Conservation (phyloP, 495 filamentous ascomycete genomes). For the Aspergillus bertholletiae region DNA sequence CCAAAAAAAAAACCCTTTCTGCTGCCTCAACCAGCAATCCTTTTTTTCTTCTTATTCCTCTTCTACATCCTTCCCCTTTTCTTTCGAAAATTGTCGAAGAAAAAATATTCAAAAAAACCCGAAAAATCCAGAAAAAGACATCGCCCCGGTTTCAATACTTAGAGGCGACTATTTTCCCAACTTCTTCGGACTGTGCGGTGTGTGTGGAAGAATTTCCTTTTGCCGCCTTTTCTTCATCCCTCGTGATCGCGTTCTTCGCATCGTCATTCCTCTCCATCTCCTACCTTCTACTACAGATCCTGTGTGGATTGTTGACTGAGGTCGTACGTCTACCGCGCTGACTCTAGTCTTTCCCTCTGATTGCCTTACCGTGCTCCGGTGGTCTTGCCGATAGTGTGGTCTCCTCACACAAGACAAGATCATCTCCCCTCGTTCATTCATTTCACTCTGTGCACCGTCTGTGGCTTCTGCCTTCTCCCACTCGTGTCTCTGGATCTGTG, state of each 20-base stretch:
- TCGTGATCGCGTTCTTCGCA: slow-evolving; percentile 11
- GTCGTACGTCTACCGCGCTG: slow-evolving; percentile 1
- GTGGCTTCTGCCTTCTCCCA: background rate
- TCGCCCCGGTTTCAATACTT: background rate
- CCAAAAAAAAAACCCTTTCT: slow-evolving; percentile 19
- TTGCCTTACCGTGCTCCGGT: background rate
- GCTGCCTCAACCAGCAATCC: slow-evolving; percentile 26
- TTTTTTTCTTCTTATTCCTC: slow-evolving; percentile 35
- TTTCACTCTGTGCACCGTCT: no score
- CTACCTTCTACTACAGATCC: background rate
- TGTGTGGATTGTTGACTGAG: background rate
- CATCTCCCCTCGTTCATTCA: background rate
- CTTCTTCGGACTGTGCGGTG: slow-evolving; percentile 36
- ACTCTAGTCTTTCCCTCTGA: background rate
- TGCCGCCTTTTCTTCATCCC: slow-evolving; percentile 18
- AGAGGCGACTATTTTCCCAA: slow-evolving; percentile 28
- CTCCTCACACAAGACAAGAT: background rate
- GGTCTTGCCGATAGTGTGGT: background rate
- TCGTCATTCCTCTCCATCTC: slow-evolving; percentile 3
- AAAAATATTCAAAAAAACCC: slow-evolving; percentile 28
- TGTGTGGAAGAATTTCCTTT: slow-evolving; percentile 36
- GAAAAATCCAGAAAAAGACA: slow-evolving; percentile 41
- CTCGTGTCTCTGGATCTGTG: slow-evolving; percentile 15
- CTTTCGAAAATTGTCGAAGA: slow-evolving; percentile 45
- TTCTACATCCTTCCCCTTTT: slow-evolving; percentile 35